Evolutionary conservation across 495 filamentous ascomycete species (phyloP), one percentile per base, ranked within the genome.

Genomic region (Cenococcum geophilum): DNA sequence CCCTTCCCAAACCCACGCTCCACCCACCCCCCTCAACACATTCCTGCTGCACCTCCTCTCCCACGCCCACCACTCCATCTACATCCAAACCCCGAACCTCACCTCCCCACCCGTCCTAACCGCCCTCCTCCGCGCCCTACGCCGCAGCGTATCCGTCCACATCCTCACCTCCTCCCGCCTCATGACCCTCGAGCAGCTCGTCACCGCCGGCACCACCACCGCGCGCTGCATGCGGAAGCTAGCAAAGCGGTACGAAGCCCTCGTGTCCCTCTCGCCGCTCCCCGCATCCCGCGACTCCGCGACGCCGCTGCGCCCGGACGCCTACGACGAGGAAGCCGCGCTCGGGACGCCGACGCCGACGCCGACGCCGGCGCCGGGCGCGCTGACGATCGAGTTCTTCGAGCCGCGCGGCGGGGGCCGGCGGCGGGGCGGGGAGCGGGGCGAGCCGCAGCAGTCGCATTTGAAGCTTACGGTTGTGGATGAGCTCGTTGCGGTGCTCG

Each of bases 141-240:
- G 61, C 0, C 76, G 86, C 1, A 84, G 86, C 3, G 79, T 90
- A 20, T 67, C 83, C 36, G 78, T 91, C 20, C 71, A 72, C 10
- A 76, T 90, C 52, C 74, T 89, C 18, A 89, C 86, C 1, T 83
- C 79, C 66, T 74, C 78, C 21, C 74, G 76, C 21, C 83, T 90
- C 76, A 90, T 91, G 88, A 43, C 85, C 14, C 66, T 89, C 8
- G 88, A 90, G 70, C 88, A 90, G 71, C 74, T 90, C 16, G 70
- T 85, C 43, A 90, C 88, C 0, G 83, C 85, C 0, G 85, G 84
- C 11, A 87, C 83, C 0, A 83, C 79, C 1, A 89, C 87, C 0
- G 75, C 79, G 32, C 74, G 78, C 51, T 84, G 80, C 51, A 62
- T 90, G 5, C 72, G 72, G 51, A 78, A 75, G 23, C 74, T 91